Conservation (phyloP, 108 stramenopile species). For the Stephanodiscus triporus region DNA sequence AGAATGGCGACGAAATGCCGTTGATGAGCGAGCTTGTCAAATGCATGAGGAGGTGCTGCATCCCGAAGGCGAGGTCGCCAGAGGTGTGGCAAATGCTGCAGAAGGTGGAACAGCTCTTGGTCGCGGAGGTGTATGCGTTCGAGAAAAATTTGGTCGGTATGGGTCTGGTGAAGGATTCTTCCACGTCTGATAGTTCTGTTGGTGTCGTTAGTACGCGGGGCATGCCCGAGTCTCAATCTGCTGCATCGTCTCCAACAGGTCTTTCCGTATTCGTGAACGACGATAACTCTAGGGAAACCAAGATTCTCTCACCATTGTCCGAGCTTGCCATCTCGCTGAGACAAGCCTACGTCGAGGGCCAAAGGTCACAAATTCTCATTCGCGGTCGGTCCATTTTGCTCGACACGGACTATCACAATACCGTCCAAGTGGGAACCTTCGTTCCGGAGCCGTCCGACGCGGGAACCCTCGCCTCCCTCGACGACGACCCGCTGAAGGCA, state of each 20-base stretch:
- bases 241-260: slow-evolving; percentile 28
- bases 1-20: slow-evolving; percentile 43
- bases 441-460: slow-evolving; percentile 29
- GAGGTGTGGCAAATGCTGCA: slow-evolving; percentile 45
- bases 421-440: slow-evolving; percentile 61
- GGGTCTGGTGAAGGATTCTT: slow-evolving; percentile 26
- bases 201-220: background rate
- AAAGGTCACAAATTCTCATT: slow-evolving; percentile 61
- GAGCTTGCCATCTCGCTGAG: slow-evolving; percentile 47
- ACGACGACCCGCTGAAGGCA: slow-evolving; percentile 58
- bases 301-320: slow-evolving; percentile 40
- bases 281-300: slow-evolving; percentile 19
- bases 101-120: slow-evolving; percentile 35
- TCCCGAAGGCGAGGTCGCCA: slow-evolving; percentile 46
- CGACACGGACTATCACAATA: slow-evolving; percentile 84
- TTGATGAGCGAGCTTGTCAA: slow-evolving; percentile 58
- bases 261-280: slow-evolving; percentile 27
- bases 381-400: slow-evolving; percentile 69
- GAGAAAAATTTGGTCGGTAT: slow-evolving; percentile 47
- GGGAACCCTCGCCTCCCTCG: slow-evolving; percentile 40
- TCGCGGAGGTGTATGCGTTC: slow-evolving; percentile 51
- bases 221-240: background rate
- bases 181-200: background rate
- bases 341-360: slow-evolving; percentile 67
- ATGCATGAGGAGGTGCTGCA: slow-evolving; percentile 54